These are phyloP conservation scores for Cryptococcus amylolentus DNA, from an alignment of 1,284 basidiomycete genomes.

Conservation along the genomic window DNA sequence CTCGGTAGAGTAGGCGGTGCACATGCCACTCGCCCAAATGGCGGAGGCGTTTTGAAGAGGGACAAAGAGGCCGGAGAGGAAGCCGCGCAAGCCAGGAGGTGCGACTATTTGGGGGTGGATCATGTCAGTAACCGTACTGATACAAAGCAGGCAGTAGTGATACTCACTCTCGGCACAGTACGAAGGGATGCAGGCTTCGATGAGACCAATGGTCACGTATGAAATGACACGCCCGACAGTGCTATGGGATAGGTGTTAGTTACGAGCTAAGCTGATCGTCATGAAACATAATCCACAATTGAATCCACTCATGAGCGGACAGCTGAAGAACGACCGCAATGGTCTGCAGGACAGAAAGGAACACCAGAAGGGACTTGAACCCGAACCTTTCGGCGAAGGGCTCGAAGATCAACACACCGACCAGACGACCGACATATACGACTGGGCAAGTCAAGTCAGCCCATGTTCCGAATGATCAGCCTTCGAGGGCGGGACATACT, in stretches of 20 bases:
- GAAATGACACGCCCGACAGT: conserved; percentile 21
- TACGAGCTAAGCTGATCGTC: neutral
- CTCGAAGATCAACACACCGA: conserved; percentile 17
- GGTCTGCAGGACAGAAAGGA: conserved; percentile 11
- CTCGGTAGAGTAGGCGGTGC: conserved; percentile 13
- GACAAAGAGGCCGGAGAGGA: conserved; percentile 17
- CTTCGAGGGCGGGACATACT: conserved; percentile 6
- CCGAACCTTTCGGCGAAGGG: conserved; percentile 18
- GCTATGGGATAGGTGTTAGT: neutral
- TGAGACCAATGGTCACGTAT: conserved; percentile 23
- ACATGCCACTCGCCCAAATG: conserved; percentile 15
- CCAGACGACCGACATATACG: conserved; percentile 19
- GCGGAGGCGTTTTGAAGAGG: conserved; percentile 6
- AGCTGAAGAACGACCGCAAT: conserved; percentile 16
- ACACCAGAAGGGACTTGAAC: conserved; percentile 14
- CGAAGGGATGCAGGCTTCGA: conserved; percentile 22
- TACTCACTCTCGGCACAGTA: conserved; percentile 20
- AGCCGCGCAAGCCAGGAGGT: conserved; percentile 18
- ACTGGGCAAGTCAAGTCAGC: conserved; percentile 2
- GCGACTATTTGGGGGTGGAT: neutral
- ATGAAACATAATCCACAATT: neutral
- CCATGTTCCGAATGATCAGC: no score
- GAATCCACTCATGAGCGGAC: conserved; percentile 11
- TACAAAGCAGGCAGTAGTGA: neutral
- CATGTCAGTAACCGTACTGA: neutral